Percentiles rank a stretch among this genome's conserved stretches.
Evolutionary conservation across 1,139 yeast species (phyloP).

Genomic region (Taphrina confusa): DNA sequence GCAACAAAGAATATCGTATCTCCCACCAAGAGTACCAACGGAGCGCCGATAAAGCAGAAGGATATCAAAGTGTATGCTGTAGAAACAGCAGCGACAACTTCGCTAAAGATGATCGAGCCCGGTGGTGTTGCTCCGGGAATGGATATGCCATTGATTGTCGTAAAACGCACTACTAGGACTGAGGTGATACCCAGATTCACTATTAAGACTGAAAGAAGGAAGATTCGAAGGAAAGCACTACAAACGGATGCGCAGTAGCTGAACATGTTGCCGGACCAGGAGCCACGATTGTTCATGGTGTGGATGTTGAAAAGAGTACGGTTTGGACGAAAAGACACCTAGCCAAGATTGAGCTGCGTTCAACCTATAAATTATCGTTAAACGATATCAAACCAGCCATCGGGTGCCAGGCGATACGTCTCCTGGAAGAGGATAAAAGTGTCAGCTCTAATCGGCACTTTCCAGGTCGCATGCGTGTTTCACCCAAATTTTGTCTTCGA

Average conservation of each 20-base stretch:
- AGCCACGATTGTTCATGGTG: neutral
- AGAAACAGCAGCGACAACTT: conserved; percentile 18
- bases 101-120: conserved; percentile 22
- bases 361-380: neutral
- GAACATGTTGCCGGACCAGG: neutral
- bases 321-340: no score
- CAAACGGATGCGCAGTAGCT: conserved; percentile 1
- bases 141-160: conserved; percentile 11
- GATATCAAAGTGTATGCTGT: neutral
- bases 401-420: neutral
- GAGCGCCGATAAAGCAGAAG: conserved; percentile 22
- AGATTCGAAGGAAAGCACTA: neutral
- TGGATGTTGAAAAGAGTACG: no score
- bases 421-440: neutral
- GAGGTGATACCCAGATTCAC: conserved; percentile 21
- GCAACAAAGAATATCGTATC: conserved; percentile 26
- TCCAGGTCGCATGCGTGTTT: conserved; percentile 7
- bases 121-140: conserved; percentile 15
- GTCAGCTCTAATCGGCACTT: conserved; percentile 3
- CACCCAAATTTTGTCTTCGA: neutral
- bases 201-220: conserved; percentile 1
- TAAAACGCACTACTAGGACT: conserved; percentile 6
- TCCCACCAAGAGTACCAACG: conserved; percentile 12
- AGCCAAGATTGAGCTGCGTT: no score
- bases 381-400: neutral